These are phyloP conservation scores for Coleophoma eucalyptorum DNA, from an alignment of 2,329 filamentous ascomycete species.

Conservation along the genomic window DNA sequence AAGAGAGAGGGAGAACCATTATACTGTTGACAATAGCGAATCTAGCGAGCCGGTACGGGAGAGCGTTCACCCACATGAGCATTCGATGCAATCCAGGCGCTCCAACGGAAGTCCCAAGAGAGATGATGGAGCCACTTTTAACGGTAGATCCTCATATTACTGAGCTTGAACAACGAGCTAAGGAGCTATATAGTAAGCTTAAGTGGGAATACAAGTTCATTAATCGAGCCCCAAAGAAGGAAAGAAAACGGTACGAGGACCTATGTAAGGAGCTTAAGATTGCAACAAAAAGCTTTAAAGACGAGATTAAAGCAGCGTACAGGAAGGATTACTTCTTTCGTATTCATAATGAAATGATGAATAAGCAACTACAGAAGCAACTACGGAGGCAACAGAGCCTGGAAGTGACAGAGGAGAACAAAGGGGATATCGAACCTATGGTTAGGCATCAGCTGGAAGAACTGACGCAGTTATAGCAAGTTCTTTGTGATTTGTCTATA, in stretches of 20 bases:
- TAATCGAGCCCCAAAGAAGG: conserved; percentile 8
- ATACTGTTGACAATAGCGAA: conserved; percentile 5
- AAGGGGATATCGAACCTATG: conserved; percentile 8
- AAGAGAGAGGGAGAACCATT: conserved; percentile 8
- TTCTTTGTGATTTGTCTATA: conserved; percentile 17
- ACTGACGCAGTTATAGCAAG: conserved; percentile 11
- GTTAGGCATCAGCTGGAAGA: conserved; percentile 15
- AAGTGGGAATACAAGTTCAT: conserved; percentile 17
- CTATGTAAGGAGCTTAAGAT: conserved; percentile 9
- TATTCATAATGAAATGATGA: conserved; percentile 16
- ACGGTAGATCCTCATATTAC: conserved; percentile 11
- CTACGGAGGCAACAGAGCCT: conserved; percentile 11
- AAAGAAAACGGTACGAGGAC: conserved; percentile 5
- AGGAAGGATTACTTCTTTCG: conserved; percentile 15
- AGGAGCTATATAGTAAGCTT: conserved; percentile 9
- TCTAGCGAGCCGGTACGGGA: conserved; percentile 9
- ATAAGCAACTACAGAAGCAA: no score
- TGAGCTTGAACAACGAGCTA: conserved; percentile 9
- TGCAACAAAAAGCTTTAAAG: conserved; percentile 8
- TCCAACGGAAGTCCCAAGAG: conserved; percentile 11
- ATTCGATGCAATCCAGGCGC: conserved; percentile 14
- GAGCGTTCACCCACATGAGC: conserved; percentile 19
- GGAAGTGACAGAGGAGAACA: conserved; percentile 5
- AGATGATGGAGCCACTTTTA: conserved; percentile 8
- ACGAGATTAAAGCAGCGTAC: background rate